These are phyloP conservation scores for Pyrenochaeta sp. DNA, from an alignment of 2,329 filamentous ascomycete genomes.

Conservation along the genomic window DNA sequence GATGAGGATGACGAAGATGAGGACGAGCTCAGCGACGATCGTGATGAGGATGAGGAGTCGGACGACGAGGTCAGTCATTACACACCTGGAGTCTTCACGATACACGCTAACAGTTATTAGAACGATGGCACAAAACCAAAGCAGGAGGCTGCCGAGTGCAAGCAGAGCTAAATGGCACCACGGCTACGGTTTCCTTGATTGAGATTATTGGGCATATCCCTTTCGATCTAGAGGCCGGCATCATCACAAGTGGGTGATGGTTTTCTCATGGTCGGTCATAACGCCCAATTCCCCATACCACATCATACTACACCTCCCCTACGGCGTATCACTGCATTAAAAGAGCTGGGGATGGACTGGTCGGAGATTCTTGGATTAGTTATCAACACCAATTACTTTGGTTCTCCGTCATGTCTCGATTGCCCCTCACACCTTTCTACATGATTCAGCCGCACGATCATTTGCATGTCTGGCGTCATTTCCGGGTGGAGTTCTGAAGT, in stretches of 20 bases:
- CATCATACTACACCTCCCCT: constrained; percentile 25
- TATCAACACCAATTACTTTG: constrained; percentile 32
- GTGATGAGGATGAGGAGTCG: constrained; percentile 71
- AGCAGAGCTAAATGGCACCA: constrained; percentile 49
- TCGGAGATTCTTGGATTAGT: constrained; percentile 28
- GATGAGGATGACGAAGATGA: constrained; percentile 94
- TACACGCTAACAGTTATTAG: constrained; percentile 29
- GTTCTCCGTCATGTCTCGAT: constrained; percentile 19
- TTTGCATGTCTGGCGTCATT: constrained; percentile 28
- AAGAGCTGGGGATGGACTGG: constrained; percentile 27
- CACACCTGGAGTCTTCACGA: background rate
- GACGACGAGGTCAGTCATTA: constrained; percentile 48
- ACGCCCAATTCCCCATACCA: constrained; percentile 19
- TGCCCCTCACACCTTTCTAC: constrained; percentile 8
- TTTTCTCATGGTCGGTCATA: constrained; percentile 20
- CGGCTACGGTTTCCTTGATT: constrained; percentile 27
- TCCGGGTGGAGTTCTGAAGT: constrained; percentile 23
- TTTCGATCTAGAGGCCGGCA: constrained; percentile 42
- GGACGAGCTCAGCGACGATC: constrained; percentile 82
- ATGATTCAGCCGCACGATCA: constrained; percentile 8
- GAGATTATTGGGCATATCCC: constrained; percentile 29
- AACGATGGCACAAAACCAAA: constrained; percentile 54
- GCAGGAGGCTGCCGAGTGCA: constrained; percentile 55
- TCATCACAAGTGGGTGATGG: constrained; percentile 32
- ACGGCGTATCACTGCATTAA: constrained; percentile 41